Percentiles rank a stretch among this genome's conserved stretches.
These are phyloP conservation scores for Aureobasidium sp. DNA, from an alignment of 2,329 filamentous ascomycete species.

Conservation along the genomic window DNA sequence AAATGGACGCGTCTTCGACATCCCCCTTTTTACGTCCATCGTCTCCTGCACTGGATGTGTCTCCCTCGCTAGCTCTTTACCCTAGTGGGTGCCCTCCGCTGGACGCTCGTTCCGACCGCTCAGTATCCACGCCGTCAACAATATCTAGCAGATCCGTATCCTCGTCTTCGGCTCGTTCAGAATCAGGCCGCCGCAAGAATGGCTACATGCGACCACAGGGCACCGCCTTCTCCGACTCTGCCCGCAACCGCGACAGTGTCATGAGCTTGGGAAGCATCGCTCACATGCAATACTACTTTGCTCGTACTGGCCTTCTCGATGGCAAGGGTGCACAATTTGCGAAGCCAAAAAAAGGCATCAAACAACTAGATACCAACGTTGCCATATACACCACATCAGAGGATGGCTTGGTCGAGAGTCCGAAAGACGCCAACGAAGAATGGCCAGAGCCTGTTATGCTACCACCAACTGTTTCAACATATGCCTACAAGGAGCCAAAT, in stretches of 20 bases:
- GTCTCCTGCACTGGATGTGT: constrained; percentile 59
- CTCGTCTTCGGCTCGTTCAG: constrained; percentile 47
- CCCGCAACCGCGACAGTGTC: constrained; percentile 84
- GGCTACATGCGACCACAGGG: constrained; percentile 84
- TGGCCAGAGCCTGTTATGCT: constrained; percentile 67
- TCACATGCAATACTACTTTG: constrained; percentile 97
- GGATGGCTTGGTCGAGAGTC: constrained; percentile 11
- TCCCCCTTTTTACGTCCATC: constrained; percentile 37
- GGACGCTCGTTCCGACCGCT: constrained; percentile 55
- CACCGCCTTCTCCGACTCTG: constrained; percentile 84
- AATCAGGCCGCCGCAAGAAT: constrained; percentile 51
- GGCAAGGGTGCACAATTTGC: constrained; percentile 84
- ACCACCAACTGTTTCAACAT: constrained; percentile 95
- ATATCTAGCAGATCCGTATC: constrained; percentile 38
- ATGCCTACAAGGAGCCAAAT: constrained; percentile 75
- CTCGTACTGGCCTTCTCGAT: constrained; percentile 84
- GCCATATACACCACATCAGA: constrained; percentile 1
- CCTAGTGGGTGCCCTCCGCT: constrained; percentile 49
- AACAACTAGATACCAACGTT: background rate
- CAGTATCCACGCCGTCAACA: constrained; percentile 44
- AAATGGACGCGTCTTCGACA: constrained; percentile 8
- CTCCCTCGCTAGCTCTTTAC: constrained; percentile 55
- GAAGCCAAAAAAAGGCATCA: constrained; percentile 53
- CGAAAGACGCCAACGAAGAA: constrained; percentile 44
- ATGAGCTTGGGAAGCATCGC: constrained; percentile 94